Evolutionary conservation across 768 basidiomycete species (phyloP), one percentile per base, ranked within the genome.

Genomic region (Lactifluus hygrophoroides): DNA sequence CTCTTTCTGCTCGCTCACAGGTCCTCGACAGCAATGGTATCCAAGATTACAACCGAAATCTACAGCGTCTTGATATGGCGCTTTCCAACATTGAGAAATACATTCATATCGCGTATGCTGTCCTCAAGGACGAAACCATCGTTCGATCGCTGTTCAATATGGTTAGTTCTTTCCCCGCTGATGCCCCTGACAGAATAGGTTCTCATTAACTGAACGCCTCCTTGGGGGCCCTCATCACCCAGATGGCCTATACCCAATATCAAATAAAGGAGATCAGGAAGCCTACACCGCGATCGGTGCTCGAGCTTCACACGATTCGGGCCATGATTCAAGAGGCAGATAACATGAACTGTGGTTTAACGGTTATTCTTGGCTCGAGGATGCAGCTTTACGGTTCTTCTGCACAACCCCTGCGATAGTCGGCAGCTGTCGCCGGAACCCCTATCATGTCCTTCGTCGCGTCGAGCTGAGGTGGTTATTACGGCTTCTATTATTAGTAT

Each of bases 291-390:
- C 60, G 62, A 37, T 64, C 44, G 11, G 37, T 57, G 17, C 55
- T 64, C 5, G 62, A 64, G 14, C 48, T 64, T 17, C 52, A 61
- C 25, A 57, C 54, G 1, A 60, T 64, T 23, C 60, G 60, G 7
- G 43, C 35, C 19, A 61, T 64, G 60, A 62, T 62, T 44, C 55
- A 57, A 11, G 60, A 64, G 44, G 51, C 48, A 7, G 54, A 57
- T 19, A 62, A 64, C 8, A 56, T 61, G 54, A 37, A 61, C 19
- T 50, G 43, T 5, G 52, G 62, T 6, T 21, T 64, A 19, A 49
- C 32, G 43, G 19, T 42, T 4, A 23, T 40, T 10, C 60, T 64
- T 10, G 38, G 46, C 1, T 8, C 35, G 3, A 19, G 27, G 17
- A 11, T 21, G 9, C 46, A 47, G 10, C 13, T 30, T 23, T 3